phyloP scores from a whole-genome alignment of 768 basidiomycete species.

The Lactarius psammicola region DNA sequence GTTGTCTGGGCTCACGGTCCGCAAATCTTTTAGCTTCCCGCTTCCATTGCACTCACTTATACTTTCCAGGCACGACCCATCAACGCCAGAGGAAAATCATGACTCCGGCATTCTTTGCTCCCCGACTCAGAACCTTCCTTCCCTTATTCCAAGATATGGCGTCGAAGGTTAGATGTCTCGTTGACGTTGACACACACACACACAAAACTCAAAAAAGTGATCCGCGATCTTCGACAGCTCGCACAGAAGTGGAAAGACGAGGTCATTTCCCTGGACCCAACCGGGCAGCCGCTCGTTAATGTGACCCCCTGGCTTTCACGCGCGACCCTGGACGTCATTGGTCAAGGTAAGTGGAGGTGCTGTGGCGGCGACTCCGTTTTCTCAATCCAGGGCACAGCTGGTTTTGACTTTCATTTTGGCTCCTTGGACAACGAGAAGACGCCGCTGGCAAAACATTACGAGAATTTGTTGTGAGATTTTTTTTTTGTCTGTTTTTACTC shows the following conservation, averaged over 20 bases:
- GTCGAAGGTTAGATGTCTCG: constrained; percentile 8
- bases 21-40: background rate
- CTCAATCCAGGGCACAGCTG: constrained; percentile 11
- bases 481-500: background rate
- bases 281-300: constrained; percentile 25
- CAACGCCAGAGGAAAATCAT: constrained; percentile 34
- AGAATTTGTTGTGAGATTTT: constrained; percentile 24
- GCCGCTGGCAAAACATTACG: constrained; percentile 12
- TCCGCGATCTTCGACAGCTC: constrained; percentile 24
- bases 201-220: background rate
- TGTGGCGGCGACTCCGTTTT: background rate
- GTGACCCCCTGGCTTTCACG: constrained; percentile 31
- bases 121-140: constrained; percentile 33
- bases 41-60: constrained; percentile 1
- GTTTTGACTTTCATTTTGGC: constrained; percentile 27
- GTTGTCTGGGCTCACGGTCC: constrained; percentile 30
- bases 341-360: constrained; percentile 27
- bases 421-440: constrained; percentile 20
- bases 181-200: too few relatives aligned
- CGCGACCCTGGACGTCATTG: constrained; percentile 33
- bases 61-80: constrained; percentile 29
- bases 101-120: constrained; percentile 34
- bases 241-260: constrained; percentile 34
- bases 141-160: constrained; percentile 30
- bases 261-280: constrained; percentile 17